phyloP scores from a whole-genome alignment of 768 basidiomycete species.

The Psilocybe subaeruginosa region DNA sequence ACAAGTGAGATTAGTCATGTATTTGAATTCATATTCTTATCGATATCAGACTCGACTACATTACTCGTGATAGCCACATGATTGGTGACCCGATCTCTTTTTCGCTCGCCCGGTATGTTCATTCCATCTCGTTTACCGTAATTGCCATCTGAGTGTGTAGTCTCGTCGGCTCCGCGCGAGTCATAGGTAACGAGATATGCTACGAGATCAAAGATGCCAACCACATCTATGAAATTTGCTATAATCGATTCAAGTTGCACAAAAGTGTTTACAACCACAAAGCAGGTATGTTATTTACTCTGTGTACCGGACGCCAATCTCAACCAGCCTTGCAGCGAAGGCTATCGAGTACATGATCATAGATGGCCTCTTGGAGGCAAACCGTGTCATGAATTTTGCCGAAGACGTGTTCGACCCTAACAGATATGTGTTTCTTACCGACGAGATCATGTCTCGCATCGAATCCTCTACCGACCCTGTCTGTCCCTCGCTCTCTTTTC shows the following conservation, averaged over 20 bases:
- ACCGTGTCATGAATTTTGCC: constrained; percentile 65
- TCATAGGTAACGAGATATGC: constrained; percentile 75
- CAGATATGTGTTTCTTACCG: constrained; percentile 67
- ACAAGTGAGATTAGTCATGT: constrained; percentile 55
- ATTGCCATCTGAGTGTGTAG: constrained; percentile 34
- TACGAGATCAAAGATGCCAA: constrained; percentile 84
- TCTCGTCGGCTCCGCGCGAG: constrained; percentile 73
- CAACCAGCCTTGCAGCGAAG: constrained; percentile 50
- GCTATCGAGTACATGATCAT: constrained; percentile 87
- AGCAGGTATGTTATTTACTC: background rate
- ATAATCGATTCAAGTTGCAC: constrained; percentile 78
- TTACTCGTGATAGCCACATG: constrained; percentile 72
- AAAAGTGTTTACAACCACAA: constrained; percentile 86
- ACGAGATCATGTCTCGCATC: constrained; percentile 65
- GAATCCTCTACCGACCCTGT: constrained; percentile 57
- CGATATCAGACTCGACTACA: constrained; percentile 73
- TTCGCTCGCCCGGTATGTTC: constrained; percentile 48
- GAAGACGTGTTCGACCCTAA: constrained; percentile 56
- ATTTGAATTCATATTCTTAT: background rate
- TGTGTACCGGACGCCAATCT: background rate
- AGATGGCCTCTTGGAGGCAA: constrained; percentile 71
- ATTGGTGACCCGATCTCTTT: constrained; percentile 65
- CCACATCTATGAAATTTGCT: constrained; percentile 73
- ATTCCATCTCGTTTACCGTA: background rate
- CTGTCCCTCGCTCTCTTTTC: constrained; percentile 21